Base-by-base conservation (phyloP, 208 protist species). In the Acanthamoeba culbertsoni region DNA sequence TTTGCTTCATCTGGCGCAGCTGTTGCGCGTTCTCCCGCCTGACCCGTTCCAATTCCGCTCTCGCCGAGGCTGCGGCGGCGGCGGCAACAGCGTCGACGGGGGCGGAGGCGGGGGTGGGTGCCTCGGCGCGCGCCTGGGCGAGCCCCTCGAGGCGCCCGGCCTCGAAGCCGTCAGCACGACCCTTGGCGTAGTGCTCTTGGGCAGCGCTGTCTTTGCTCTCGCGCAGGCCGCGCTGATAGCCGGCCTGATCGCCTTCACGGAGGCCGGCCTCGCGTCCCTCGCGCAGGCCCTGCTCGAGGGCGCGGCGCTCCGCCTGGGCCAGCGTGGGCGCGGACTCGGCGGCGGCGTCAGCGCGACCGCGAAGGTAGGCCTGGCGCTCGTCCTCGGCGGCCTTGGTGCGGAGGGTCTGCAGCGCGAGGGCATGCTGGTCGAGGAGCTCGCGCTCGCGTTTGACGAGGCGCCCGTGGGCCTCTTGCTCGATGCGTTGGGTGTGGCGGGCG, bases 101-200 rank as follows among this genome's bases (percentile, higher is more conserved):
- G 10, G 37, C 26, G 28, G 37, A 31, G 14, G 37, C 73, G 14
- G 37, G 23, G 26, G 73, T 20, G 26, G 35, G 65, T 20, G 42
- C 77, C 33, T 51, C 12, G 45, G 77, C 51, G 20, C 23, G 77
- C 8, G 12, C 77, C 35, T 86, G 46, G 12, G 43, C 26, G 77
- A 59, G 77, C 23, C 77, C 77, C 35, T 86, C 77, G 43, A 42
- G 43, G 18, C 43, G 77, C 7, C 77, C 77, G 20, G 43, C 77
- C 42, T 86, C 46, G 77, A 86, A 86, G 77, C 77, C 77, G 8
- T 86, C 77, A 57, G 43, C 42, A 20, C 51, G 43, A n/a, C 77
- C 77, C 45, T 57, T 86, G 28, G 43, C 77, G 77, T 62, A 86
- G 45, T 62, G 46, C 77, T 62, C 51, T 35, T 75, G 65, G 28